Base-by-base conservation (phyloP, 2,329 filamentous ascomycete genomes). In the Aspergillus glaucus region DNA sequence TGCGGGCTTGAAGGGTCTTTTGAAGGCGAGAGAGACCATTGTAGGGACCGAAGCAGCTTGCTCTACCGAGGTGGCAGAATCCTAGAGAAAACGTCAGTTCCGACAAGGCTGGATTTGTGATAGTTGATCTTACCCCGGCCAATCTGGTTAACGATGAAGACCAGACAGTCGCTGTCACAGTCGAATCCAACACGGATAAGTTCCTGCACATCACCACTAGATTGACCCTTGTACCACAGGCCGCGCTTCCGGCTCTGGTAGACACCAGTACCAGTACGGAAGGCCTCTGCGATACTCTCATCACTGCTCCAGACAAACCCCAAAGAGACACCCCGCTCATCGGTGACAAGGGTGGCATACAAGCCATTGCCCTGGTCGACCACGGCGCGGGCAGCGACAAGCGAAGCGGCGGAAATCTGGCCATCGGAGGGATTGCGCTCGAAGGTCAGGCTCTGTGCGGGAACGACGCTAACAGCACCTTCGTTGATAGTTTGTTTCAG, bases 161-260 rank as follows among this genome's bases (percentile, higher is more conserved):
- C 86, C 60, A 98, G 72, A 50, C 91, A 94, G 69, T 98, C 93
- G 55, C 86, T 86, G 68, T 98, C 93, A 69, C 93, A 98, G 70
- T 98, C 93, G 47, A 94, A 76, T 1, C 86, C 86, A 55, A 98
- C 80, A 49, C 84, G 84, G 19, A 97, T 77, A 45, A 98, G 77
- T 67, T 96, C 85, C 69, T 98, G 93, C 10, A 88, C 88, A 66
- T 97, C 91, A 12, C 93, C 93, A 47, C 92, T 97, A 7, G 87
- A 93, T 46, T 91, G 88, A 5, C 93, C 93, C 75, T 98, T 98
- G 70, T 95, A 86, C 93, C 93, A 98, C 24, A 98, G 72, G 0
- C 93, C 93, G 41, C 93, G 82, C 76, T 96, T 97, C 46, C 93
- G 81, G 74, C 92, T 97, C 71, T 96, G 90, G 68, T 98, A 98